Evolutionary conservation across 2,329 filamentous ascomycete species (phyloP), one percentile per base, ranked within the genome.

Genomic region (Hymenoscyphus infarciens): DNA sequence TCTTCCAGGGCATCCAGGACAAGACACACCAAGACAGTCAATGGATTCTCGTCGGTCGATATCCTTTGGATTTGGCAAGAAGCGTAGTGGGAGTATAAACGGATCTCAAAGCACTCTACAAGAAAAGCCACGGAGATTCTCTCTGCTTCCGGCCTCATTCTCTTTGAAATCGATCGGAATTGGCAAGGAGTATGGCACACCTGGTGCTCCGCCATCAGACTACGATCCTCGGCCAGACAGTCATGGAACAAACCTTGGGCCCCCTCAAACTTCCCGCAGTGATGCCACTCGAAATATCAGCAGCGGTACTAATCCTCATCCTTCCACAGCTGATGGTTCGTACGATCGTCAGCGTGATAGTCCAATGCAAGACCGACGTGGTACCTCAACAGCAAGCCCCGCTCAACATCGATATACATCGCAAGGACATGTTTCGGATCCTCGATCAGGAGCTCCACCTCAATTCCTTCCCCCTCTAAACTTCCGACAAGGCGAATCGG

Each of bases 1-100:
- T 56, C 81, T 80, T 38, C 60, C 56, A 29, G 67, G 65, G 22
- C 42, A 49, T 5, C 42, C 42, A 22, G 42, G n/a, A 22, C 42
- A 49, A 22, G 57, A 65, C 29, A 68, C 66, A 10, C 68, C 72
- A 10, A 81, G 89, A 56, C 80, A 81, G 49, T 93, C 90, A 1
- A 85, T 90, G 71, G 90, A 93, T 68, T 92, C 85, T 35, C 84
- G 89, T 27, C 85, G 88, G 55, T 92, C 89, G 0, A 88, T 90
- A 72, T 88, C 88, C 1, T 78, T 90, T 56, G 86, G 85, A 1
- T 80, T 90, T 19, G 85, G 84, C 49, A 89, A 87, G 79, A 92
- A 90, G 79, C 81, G 82, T 65, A 90, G 87, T 70, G 88, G 88
- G 64, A 87, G 87, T 72, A 83, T 88, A 59, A 72, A 76, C 33